A percentile compares a stretch with the other conserved stretches of the same genome.
phyloP scores from a whole-genome alignment of 2,329 filamentous ascomycete genomes.

The Rhynchosporium graminicola region DNA sequence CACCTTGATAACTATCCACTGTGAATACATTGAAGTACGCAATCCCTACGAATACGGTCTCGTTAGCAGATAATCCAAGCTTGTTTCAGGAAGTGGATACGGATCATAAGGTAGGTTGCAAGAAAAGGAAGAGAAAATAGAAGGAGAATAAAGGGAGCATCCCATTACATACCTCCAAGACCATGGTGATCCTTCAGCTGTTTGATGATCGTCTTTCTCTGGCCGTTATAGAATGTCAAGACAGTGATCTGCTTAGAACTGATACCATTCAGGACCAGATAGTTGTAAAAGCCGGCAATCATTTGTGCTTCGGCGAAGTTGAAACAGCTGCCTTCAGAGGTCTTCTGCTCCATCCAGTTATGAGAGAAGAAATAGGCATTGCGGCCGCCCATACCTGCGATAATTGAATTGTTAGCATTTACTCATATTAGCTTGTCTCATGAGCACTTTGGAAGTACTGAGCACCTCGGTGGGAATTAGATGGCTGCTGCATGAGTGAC shows the following conservation, averaged over 20 bases:
- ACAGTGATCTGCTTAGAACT: constrained; percentile 67
- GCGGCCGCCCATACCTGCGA: constrained; percentile 53
- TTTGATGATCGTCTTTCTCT: constrained; percentile 65
- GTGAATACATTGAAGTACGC: constrained; percentile 64
- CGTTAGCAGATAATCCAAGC: no score
- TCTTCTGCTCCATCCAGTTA: constrained; percentile 62
- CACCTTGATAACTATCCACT: constrained; percentile 87
- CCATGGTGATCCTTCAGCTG: constrained; percentile 46
- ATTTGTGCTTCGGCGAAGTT: constrained; percentile 76
- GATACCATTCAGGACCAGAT: constrained; percentile 70
- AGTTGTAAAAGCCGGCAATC: constrained; percentile 70
- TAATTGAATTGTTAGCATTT: no score
- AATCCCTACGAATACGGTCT: not conserved
- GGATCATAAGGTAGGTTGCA: no score
- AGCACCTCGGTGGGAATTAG: no score
- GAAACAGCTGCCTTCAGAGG: constrained; percentile 64
- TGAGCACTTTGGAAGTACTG: no score
- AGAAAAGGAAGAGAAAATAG: no score
- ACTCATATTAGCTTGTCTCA: no score
- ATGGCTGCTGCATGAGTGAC: no score
- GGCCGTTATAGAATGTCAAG: constrained; percentile 86
- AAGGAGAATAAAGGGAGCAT: no score
- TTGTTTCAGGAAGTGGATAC: no score
- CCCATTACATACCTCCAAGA: constrained; percentile 36
- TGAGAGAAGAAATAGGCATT: constrained; percentile 66